Evolutionary conservation across 176 grass and related monocot genomes (phyloP).

Genomic region (Bolboschoenus planiculmis): DNA sequence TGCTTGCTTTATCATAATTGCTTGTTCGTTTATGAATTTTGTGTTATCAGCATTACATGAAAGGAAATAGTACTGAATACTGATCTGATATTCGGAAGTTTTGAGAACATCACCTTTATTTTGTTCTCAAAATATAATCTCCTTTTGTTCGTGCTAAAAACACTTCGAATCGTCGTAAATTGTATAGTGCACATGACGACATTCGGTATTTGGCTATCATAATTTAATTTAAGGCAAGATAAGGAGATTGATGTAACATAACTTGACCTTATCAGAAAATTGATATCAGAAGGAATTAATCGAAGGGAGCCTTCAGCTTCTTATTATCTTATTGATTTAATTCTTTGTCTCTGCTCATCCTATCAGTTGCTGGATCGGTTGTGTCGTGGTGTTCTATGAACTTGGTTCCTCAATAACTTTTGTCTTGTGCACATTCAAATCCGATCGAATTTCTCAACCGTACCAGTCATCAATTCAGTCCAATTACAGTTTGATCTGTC

Average conservation of each 20-base stretch:
- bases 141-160: background rate
- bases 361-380: background rate
- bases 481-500: background rate
- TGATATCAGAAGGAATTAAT: background rate
- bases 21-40: background rate
- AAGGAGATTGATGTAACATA: background rate
- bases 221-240: background rate
- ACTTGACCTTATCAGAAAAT: too few species aligned
- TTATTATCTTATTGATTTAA: background rate
- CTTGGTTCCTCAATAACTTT: background rate
- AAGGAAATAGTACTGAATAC: background rate
- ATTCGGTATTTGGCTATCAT: background rate
- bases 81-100: background rate
- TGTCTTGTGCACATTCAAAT: background rate
- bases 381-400: background rate
- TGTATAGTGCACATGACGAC: background rate
- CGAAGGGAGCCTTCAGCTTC: background rate
- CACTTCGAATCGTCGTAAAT: background rate
- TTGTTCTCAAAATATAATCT: background rate
- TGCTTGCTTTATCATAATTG: background rate
- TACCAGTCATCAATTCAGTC: background rate
- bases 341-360: background rate
- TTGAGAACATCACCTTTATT: background rate
- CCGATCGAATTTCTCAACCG: background rate
- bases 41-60: background rate